phyloP scores from a whole-genome alignment of 2,329 filamentous ascomycete genomes.

The Ceratocystis ficicola region DNA sequence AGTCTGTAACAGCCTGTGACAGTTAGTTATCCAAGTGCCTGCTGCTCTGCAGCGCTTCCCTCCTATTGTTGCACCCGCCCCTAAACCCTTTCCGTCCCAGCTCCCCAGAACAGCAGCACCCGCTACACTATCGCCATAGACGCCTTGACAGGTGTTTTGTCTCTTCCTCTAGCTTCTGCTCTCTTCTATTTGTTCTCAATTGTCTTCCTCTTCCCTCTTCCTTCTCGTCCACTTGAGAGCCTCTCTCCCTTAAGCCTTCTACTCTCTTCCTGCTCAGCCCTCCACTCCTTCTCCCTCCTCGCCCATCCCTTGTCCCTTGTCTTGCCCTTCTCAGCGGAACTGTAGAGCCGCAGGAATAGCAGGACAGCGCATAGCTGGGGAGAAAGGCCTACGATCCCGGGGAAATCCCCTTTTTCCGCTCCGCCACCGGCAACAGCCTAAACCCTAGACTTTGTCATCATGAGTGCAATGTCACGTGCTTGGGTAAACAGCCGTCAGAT shows the following conservation, averaged over 20 bases:
- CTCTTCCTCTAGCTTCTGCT: background rate
- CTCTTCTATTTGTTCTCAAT: background rate
- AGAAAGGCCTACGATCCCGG: background rate
- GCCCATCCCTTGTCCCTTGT: background rate
- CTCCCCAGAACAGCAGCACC: background rate
- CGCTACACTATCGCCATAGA: background rate
- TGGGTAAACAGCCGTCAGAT: too few relatives aligned
- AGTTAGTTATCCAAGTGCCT: too few relatives aligned
- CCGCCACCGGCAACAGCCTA: too few relatives aligned
- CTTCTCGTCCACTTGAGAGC: background rate
- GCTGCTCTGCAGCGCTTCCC: background rate
- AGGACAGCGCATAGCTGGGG: conserved; percentile 6
- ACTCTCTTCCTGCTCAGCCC: background rate
- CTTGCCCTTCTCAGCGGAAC: background rate
- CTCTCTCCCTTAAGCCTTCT: background rate
- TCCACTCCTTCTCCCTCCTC: background rate
- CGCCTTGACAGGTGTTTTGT: background rate
- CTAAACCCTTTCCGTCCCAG: background rate
- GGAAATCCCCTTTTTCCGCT: background rate
- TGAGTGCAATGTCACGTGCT: too few relatives aligned
- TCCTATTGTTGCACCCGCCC: background rate
- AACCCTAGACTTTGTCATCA: too few relatives aligned
- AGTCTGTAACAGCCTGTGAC: too few relatives aligned
- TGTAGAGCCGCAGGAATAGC: conserved; percentile 14
- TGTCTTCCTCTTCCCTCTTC: background rate